phyloP scores from a whole-genome alignment of 805 yeast species.

The Ogataea nitratoaversa region DNA sequence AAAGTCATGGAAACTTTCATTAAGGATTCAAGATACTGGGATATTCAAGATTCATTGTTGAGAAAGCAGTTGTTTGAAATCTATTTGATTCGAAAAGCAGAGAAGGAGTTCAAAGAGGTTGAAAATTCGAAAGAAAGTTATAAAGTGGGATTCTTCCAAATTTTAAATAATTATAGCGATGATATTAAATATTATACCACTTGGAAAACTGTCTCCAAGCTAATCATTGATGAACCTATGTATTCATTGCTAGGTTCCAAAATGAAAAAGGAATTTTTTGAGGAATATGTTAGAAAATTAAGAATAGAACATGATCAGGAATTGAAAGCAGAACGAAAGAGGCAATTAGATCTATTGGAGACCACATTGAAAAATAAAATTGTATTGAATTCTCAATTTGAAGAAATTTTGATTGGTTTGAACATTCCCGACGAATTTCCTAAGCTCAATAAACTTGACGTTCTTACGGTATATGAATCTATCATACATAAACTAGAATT shows the following conservation, averaged over 20 bases:
- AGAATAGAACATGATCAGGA: conserved; percentile 29
- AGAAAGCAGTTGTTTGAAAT: conserved; percentile 64
- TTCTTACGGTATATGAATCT: conserved; percentile 47
- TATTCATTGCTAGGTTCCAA: conserved; percentile 57
- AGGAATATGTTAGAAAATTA: conserved; percentile 43
- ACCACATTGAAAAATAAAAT: conserved; percentile 37
- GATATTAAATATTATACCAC: conserved; percentile 52
- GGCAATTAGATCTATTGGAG: conserved; percentile 51
- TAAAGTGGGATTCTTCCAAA: conserved; percentile 45
- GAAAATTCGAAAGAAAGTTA: conserved; percentile 52
- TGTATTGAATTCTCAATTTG: conserved; percentile 16
- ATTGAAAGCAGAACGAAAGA: conserved; percentile 31
- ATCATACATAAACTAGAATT: conserved; percentile 27
- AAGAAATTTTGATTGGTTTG: conserved; percentile 10
- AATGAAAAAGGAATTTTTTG: conserved; percentile 51
- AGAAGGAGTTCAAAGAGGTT: conserved; percentile 49
- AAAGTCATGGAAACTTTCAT: conserved; percentile 57
- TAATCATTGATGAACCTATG: conserved; percentile 61
- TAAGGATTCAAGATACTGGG: conserved; percentile 64
- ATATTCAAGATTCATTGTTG: conserved; percentile 52
- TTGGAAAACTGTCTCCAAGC: conserved; percentile 56
- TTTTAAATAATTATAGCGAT: conserved; percentile 36
- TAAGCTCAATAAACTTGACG: conserved; percentile 51
- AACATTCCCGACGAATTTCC: conserved; percentile 11
- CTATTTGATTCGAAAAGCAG: conserved; percentile 47